phyloP scores from a whole-genome alignment of 331 rosid genomes.

The Quercus phellos region DNA sequence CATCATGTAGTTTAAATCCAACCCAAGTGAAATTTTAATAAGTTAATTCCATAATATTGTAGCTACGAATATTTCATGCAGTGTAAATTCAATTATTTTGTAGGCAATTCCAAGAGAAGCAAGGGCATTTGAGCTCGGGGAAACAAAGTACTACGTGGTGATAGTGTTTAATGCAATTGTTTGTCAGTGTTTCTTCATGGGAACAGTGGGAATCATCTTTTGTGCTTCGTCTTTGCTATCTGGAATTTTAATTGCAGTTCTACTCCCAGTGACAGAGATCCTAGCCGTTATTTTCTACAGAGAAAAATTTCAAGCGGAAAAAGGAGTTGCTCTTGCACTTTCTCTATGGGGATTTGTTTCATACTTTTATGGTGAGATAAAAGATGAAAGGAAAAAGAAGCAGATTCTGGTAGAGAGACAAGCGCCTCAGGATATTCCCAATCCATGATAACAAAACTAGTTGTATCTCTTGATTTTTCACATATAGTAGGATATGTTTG shows the following conservation, averaged over 20 bases:
- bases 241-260: constrained; percentile 47
- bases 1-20: too few relatives aligned
- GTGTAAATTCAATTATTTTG: not conserved
- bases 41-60: too few relatives aligned
- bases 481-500: too few relatives aligned
- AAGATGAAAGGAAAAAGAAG: constrained; percentile 24
- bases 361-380: constrained; percentile 67
- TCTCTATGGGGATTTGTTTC: constrained; percentile 77
- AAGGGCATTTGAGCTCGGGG: constrained; percentile 39
- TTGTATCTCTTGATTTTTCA: not conserved
- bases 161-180: constrained; percentile 41
- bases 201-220: constrained; percentile 67
- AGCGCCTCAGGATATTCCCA: constrained; percentile 11
- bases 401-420: not conserved
- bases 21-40: too few relatives aligned
- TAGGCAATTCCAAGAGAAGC: constrained; percentile 77
- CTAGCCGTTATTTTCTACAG: constrained; percentile 55
- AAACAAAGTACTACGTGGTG: constrained; percentile 47
- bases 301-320: constrained; percentile 64
- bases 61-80: not conserved
- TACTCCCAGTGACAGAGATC: constrained; percentile 51
- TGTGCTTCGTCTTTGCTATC: constrained; percentile 65
- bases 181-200: constrained; percentile 75
- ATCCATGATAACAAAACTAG: not conserved
- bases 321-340: constrained; percentile 63